A percentile compares a stretch with the other conserved stretches of the same genome.
phyloP scores from a whole-genome alignment of 306 rosid genomes.

The Castanea crenata region DNA sequence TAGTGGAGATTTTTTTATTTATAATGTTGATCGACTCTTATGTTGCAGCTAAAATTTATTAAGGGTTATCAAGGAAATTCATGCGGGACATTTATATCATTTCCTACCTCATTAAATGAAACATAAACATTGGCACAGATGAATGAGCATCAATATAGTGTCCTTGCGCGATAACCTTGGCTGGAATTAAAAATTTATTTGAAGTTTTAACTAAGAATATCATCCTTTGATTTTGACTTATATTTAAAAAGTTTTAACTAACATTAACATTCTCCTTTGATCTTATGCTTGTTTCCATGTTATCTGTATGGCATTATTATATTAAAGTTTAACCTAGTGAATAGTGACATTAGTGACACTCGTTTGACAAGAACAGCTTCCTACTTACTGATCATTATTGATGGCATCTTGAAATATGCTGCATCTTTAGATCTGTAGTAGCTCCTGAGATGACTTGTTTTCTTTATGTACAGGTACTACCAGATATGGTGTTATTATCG shows the following conservation, averaged over 20 bases:
- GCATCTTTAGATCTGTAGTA: background rate
- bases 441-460: slow-evolving; percentile 20
- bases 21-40: background rate
- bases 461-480: slow-evolving; percentile 49
- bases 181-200: background rate
- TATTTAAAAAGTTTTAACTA: background rate
- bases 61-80: background rate
- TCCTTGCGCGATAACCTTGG: background rate
- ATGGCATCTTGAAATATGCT: background rate
- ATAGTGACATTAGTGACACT: background rate
- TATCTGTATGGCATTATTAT: background rate
- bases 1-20: background rate
- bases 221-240: too few species aligned
- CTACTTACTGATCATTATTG: background rate
- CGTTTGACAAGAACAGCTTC: background rate
- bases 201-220: background rate
- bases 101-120: background rate
- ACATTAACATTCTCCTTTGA: slow-evolving; percentile 9
- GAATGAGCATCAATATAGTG: background rate
- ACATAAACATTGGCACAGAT: background rate
- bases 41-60: background rate
- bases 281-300: slow-evolving; percentile 9
- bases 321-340: background rate
- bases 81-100: background rate
- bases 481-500: slow-evolving; percentile 60